Conservation (phyloP, 345 rosid species). For the Citrus unshiu region DNA sequence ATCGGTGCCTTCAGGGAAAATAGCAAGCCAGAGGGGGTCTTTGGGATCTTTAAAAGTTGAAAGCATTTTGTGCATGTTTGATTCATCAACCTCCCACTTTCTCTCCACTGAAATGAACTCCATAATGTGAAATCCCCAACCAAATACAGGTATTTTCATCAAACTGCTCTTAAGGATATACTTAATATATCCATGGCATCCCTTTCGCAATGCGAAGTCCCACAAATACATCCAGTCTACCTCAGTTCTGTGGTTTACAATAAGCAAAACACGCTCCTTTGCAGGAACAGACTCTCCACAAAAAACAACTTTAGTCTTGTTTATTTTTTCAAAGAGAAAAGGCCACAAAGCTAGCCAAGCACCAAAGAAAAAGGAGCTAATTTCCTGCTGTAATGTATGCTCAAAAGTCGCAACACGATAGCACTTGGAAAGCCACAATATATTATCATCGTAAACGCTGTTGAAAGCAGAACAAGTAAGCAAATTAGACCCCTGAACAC, state of each 20-base stretch:
- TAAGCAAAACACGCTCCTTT: conserved; percentile 68
- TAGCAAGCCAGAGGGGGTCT: conserved; percentile 85
- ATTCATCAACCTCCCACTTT: conserved; percentile 65
- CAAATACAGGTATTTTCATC: conserved; percentile 75
- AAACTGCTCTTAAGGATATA: conserved; percentile 41
- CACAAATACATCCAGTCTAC: conserved; percentile 89
- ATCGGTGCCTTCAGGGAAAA: conserved; percentile 96
- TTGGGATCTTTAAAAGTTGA: conserved; percentile 64
- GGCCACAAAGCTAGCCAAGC: conserved; percentile 95
- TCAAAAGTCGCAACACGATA: conserved; percentile 58
- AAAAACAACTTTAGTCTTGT: conserved; percentile 70
- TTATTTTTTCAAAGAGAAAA: conserved; percentile 76
- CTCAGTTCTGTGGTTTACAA: conserved; percentile 76
- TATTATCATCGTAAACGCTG: conserved; percentile 78
- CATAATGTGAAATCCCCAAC: conserved; percentile 69
- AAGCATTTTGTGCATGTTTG: conserved; percentile 57
- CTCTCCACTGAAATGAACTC: conserved; percentile 75
- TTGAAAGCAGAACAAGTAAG: conserved; percentile 53
- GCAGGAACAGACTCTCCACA: conserved; percentile 73
- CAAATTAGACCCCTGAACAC: conserved; percentile 64
- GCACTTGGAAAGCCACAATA: conserved; percentile 64
- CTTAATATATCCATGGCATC: conserved; percentile 35
- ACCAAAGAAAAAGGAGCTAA: conserved; percentile 62
- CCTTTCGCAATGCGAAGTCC: conserved; percentile 70
- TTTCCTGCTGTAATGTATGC: conserved; percentile 71